A percentile compares a stretch with the other conserved stretches of the same genome.
Conservation (phyloP, 2,329 filamentous ascomycete genomes). For the Colletotrichum nymphaeae region DNA sequence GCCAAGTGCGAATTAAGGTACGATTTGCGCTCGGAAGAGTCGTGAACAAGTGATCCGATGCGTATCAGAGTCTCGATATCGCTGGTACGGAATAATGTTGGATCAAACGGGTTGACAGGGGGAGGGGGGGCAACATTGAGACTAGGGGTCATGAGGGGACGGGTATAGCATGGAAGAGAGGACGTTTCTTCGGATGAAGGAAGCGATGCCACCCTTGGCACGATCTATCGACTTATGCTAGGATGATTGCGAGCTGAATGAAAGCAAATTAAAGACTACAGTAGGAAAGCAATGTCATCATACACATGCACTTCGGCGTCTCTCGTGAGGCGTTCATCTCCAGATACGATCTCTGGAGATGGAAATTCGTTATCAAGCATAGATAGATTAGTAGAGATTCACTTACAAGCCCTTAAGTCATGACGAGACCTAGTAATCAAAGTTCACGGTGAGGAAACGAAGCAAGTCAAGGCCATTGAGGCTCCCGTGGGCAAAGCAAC, state of each 20-base stretch:
- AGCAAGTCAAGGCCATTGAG: not conserved
- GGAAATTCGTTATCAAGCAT: too few species aligned
- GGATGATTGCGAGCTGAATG: too few species aligned
- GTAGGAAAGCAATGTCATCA: too few species aligned
- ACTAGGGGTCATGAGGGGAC: constrained; percentile 2
- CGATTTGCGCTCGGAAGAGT: constrained; percentile 17
- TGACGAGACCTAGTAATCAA: not conserved
- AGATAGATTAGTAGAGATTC: too few species aligned
- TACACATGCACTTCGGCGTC: too few species aligned
- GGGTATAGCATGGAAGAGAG: not conserved
- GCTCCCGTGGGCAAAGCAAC: not conserved
- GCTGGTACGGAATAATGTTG: constrained; percentile 18
- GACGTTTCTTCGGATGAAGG: constrained; percentile 11
- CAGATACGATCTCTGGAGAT: not conserved
- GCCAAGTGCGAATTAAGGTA: constrained; percentile 26
- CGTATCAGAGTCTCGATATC: constrained; percentile 19
- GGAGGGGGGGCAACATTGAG: not conserved
- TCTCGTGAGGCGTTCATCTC: not conserved
- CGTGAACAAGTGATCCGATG: constrained; percentile 1
- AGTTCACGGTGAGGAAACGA: not conserved
- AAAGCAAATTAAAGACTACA: too few species aligned
- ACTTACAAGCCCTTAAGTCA: too few species aligned
- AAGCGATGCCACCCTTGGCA: not conserved
- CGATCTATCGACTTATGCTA: not conserved
- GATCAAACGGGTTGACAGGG: constrained; percentile 16